phyloP scores from a whole-genome alignment of 2,329 filamentous ascomycete genomes.

The Scytalidium sp. region DNA sequence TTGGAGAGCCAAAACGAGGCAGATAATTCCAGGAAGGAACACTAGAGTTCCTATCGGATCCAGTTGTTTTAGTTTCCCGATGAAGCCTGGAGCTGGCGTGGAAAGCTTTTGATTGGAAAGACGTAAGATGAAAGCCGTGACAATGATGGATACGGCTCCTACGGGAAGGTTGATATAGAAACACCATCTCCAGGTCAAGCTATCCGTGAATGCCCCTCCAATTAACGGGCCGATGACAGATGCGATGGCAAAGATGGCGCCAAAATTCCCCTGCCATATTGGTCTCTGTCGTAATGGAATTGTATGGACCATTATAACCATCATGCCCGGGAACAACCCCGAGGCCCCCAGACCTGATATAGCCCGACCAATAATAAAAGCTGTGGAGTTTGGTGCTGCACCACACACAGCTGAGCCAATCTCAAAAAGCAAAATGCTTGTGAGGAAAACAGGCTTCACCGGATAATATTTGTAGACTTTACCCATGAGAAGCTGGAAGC shows the following conservation, averaged over 20 bases:
- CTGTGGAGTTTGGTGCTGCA: constrained; percentile 36
- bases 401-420: constrained; percentile 45
- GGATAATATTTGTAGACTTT: constrained; percentile 20
- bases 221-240: constrained; percentile 28
- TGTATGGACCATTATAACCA: constrained; percentile 46
- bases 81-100: constrained; percentile 25
- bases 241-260: constrained; percentile 18
- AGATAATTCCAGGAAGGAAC: constrained; percentile 38
- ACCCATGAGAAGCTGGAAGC: constrained; percentile 11
- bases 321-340: constrained; percentile 45
- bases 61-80: constrained; percentile 38
- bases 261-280: constrained; percentile 15
- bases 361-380: constrained; percentile 43
- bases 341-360: constrained; percentile 47
- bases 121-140: constrained; percentile 58
- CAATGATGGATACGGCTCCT: constrained; percentile 51
- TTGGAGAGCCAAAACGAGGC: constrained; percentile 42
- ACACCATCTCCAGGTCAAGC: constrained; percentile 34
- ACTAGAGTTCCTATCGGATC: constrained; percentile 41
- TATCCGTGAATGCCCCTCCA: constrained; percentile 31
- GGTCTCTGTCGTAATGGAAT: constrained; percentile 22
- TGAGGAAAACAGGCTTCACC: constrained; percentile 17
- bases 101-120: constrained; percentile 60
- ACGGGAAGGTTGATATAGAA: constrained; percentile 38
- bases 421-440: constrained; percentile 45